Evolutionary conservation across 2,329 filamentous ascomycete genomes (phyloP).

Genomic region (Cladosporium phlei): DNA sequence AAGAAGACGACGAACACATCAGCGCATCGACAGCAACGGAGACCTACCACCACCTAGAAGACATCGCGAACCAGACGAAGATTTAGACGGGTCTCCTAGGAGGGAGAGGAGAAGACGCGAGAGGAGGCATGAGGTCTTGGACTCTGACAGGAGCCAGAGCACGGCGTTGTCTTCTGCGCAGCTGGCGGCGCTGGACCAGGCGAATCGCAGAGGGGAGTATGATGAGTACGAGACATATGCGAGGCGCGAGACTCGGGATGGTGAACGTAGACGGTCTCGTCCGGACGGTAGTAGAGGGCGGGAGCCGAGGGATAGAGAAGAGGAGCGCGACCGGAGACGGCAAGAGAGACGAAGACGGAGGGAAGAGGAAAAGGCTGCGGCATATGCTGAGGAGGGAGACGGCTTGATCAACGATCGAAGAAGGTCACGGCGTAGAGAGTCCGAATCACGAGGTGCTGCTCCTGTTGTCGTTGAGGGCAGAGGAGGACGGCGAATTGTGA

Average conservation of each 20-base stretch:
- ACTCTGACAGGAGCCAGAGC: conserved; percentile 15
- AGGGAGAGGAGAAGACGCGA: conserved; percentile 8
- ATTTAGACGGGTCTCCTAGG: neutral
- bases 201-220: conserved; percentile 50
- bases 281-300: neutral
- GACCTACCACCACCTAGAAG: conserved; percentile 19
- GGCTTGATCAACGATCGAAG: conserved; percentile 21
- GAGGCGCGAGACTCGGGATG: conserved; percentile 18
- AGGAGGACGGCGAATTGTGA: conserved; percentile 38
- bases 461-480: neutral
- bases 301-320: conserved; percentile 15
- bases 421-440: conserved; percentile 7
- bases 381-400: conserved; percentile 19
- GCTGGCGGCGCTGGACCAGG: conserved; percentile 60
- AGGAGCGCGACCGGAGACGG: conserved; percentile 24
- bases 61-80: conserved; percentile 10
- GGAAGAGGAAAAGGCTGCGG: conserved; percentile 36
- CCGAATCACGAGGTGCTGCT: too few species aligned
- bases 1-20: conserved; percentile 30
- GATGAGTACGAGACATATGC: conserved; percentile 32
- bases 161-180: conserved; percentile 51
- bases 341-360: conserved; percentile 39
- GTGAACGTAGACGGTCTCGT: conserved; percentile 25
- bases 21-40: conserved; percentile 32
- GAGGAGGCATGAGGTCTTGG: neutral